Base-by-base conservation (phyloP, 306 rosid genomes). In the Begonia masoniana region DNA sequence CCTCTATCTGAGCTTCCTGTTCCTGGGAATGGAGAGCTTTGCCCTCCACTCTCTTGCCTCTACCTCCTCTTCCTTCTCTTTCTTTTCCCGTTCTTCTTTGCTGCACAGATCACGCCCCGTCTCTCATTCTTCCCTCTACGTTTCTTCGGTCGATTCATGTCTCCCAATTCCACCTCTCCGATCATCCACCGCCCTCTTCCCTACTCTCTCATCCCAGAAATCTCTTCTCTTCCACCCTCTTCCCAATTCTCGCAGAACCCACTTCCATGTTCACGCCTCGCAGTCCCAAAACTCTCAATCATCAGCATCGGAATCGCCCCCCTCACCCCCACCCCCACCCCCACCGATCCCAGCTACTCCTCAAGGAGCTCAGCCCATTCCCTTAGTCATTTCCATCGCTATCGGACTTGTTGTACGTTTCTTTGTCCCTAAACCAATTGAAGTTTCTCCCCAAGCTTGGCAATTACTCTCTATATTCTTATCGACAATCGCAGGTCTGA, bases 401-500 rank as follows among this genome's bases (percentile, higher is more conserved):
- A 46, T 91, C 5, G 99, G 99, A 19, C 71, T 91, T 41, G 45
- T 65, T 42, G 71, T 91, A 12, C 78, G 88, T 0, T 86, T 77
- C 67, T 15, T 82, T 15, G 72, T 91, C 39, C 95, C 94, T 4
- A 83, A 68, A 47, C 99, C 99, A 3, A 72, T 63, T 6, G 80
- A 83, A 58, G 93, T 91, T 6, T 60, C 93, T 0, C 19, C 76
- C 2, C 81, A 91, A 50, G 94, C 94, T 5, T 91, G 99, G 99
- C 96, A 91, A 7, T 71, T 91, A 57, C 93, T 91, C 12, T 69
- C 96, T 4, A 86, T 91, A 54, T 91, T 91, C 74, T 19, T 79
- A 7, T 86, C 99, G 10, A 91, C 99, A 2, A 74, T 91, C 23
- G 93, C 95, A 0, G 99, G 99, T 12, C 86, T 91, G 4, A 84